Evolutionary conservation across 768 basidiomycete species (phyloP).

Genomic region (Termitomyces sp.): DNA sequence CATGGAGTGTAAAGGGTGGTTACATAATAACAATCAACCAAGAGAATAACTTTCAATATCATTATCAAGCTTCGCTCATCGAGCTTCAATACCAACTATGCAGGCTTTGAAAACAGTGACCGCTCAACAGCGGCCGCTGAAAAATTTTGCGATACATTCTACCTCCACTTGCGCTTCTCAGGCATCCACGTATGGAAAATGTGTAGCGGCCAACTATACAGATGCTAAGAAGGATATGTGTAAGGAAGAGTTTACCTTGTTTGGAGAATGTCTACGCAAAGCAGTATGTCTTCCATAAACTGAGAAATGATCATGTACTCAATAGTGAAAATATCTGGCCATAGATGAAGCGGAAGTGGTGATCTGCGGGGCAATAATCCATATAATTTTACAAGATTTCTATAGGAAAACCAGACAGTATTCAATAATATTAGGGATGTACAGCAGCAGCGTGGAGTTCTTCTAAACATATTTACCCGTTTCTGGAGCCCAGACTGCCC

Average conservation of each 20-base stretch:
- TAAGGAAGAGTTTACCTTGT: conserved; percentile 76
- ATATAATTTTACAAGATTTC: not conserved
- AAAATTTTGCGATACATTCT: conserved; percentile 63
- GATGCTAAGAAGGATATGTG: conserved; percentile 86
- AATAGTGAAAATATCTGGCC: not conserved
- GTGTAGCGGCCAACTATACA: conserved; percentile 75
- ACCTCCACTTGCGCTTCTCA: conserved; percentile 69
- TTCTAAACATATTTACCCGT: conserved; percentile 10
- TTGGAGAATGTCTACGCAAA: conserved; percentile 75
- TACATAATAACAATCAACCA: not conserved
- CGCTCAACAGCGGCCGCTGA: conserved; percentile 41
- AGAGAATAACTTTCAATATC: not conserved
- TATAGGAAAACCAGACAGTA: not conserved
- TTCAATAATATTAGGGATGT: not conserved
- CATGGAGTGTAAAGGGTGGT: not conserved
- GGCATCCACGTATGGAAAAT: conserved; percentile 82
- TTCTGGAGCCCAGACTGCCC: conserved; percentile 31
- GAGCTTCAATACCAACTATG: conserved; percentile 15
- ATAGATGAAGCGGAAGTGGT: conserved; percentile 32
- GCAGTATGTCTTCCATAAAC: conserved; percentile 46
- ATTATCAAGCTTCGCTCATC: not conserved
- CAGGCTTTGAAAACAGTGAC: conserved; percentile 19
- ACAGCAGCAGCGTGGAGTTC: not conserved
- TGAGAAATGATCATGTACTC: not conserved
- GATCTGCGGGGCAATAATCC: conserved; percentile 3